Percentiles rank a stretch among this genome's conserved stretches.
Evolutionary conservation across 768 basidiomycete genomes (phyloP).

Genomic region (Gloeophyllum trabeum): DNA sequence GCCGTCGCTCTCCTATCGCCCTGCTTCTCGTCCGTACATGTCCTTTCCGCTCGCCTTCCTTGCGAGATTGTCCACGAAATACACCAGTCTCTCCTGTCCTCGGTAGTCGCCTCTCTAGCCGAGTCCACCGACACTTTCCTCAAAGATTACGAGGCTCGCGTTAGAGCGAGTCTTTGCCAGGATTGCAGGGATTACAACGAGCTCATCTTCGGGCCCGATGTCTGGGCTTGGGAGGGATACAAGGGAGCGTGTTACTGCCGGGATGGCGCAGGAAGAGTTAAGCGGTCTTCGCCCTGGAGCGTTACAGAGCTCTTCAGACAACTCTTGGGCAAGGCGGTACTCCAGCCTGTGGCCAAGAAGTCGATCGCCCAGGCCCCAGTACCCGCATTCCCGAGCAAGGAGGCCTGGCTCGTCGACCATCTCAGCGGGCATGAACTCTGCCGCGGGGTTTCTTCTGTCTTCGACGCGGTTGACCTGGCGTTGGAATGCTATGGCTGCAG

Average conservation of each 20-base stretch:
- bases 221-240: conserved; percentile 44
- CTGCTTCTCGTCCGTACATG: no score
- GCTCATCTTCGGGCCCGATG: conserved; percentile 39
- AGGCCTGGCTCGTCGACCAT: not conserved
- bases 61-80: not conserved
- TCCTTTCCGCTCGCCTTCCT: no score
- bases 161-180: conserved; percentile 31
- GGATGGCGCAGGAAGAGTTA: no score
- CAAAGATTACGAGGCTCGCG: conserved; percentile 20
- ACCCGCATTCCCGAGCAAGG: not conserved
- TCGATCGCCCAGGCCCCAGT: not conserved
- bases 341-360: no score
- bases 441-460: no score
- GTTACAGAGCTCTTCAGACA: not conserved
- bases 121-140: not conserved
- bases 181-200: conserved; percentile 40
- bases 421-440: not conserved
- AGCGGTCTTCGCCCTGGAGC: conserved; percentile 2
- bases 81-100: not conserved
- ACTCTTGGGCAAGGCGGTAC: no score
- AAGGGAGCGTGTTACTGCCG: conserved; percentile 37
- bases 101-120: not conserved
- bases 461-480: no score
- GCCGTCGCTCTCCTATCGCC: no score
- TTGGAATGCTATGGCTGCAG: no score